phyloP scores from a whole-genome alignment of 2,329 filamentous ascomycete genomes.

The Botrytis sinoallii region DNA sequence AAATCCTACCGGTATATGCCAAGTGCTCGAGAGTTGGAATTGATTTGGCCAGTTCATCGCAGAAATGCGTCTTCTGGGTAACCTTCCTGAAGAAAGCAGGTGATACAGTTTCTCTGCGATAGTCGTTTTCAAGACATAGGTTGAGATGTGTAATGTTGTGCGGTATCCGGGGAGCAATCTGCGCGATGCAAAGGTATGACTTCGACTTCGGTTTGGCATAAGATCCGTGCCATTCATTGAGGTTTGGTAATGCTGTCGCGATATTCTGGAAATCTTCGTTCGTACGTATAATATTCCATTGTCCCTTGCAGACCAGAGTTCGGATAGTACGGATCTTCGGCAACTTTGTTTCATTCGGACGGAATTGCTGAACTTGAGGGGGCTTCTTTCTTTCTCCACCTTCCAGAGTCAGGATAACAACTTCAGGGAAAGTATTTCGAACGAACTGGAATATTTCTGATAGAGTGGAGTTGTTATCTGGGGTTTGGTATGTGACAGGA shows the following conservation, averaged over 20 bases:
- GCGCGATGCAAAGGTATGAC: slow-evolving; percentile 67
- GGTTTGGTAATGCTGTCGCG: slow-evolving; percentile 59
- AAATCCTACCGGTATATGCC: slow-evolving; percentile 70
- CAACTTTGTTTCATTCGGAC: slow-evolving; percentile 9
- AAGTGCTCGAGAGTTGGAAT: slow-evolving; percentile 63
- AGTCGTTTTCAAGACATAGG: slow-evolving; percentile 69
- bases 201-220: slow-evolving; percentile 71
- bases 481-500: slow-evolving; percentile 57
- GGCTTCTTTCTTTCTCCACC: slow-evolving; percentile 76
- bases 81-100: slow-evolving; percentile 61
- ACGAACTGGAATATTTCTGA: slow-evolving; percentile 68
- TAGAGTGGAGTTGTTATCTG: slow-evolving; percentile 64
- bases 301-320: slow-evolving; percentile 69
- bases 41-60: slow-evolving; percentile 58
- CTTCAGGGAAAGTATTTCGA: slow-evolving; percentile 51
- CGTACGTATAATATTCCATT: slow-evolving; percentile 72
- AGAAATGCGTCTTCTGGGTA: slow-evolving; percentile 58
- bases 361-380: slow-evolving; percentile 61
- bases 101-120: slow-evolving; percentile 60
- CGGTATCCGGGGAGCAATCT: slow-evolving; percentile 58
- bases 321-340: slow-evolving; percentile 49
- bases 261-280: slow-evolving; percentile 62
- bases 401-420: slow-evolving; percentile 67
- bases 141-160: slow-evolving; percentile 59
- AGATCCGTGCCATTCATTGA: slow-evolving; percentile 53